Evolutionary conservation across 768 basidiomycete species (phyloP), one percentile per base, ranked within the genome.

Genomic region (Mycena capillaripes): DNA sequence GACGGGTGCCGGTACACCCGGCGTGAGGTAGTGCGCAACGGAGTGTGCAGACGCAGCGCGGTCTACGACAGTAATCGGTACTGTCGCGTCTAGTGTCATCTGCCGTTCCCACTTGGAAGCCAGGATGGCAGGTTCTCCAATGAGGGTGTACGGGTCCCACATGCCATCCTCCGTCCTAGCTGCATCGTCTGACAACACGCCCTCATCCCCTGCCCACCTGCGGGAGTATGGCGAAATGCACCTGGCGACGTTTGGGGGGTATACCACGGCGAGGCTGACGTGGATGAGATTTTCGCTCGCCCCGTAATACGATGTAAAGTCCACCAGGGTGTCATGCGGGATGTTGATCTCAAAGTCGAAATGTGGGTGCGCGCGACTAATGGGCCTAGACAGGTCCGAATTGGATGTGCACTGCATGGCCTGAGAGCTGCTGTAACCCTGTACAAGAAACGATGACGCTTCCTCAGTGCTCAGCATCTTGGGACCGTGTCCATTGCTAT

Each of bases 291-390:
- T 40, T n/a, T 57, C 48, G 19, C 19, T 17, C 2, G 9, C 25
- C 32, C 46, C 36, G 27, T 69, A 69, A 55, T 69, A 73, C 17
- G 72, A 64, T 1, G 32, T 3, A 38, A 73, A 73, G 36, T 63
- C 55, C 4, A 50, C 62, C 12, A 55, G n/a, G 0, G 34, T 42
- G 0, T 57, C 38, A 1, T 2, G 44, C 12, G 57, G 67, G 6
- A 73, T 11, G 2, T 63, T 7, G 16, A 73, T 17, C 40, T 68
- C 60, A 21, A 73, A 73, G 29, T 64, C 67, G 34, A 55, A 55
- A 32, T 44, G 50, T 19, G 66, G 56, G 3, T 66, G n/a, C 14
- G 16, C 40, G 4, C 9, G 40, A 12, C 9, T 9, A 17, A 42
- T 14, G 2, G 46, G 4, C 10, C 40, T 9, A 12, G 40, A 17